Conservation (phyloP, 306 rosid genomes). For the Dalbergia cochinchinensis region DNA sequence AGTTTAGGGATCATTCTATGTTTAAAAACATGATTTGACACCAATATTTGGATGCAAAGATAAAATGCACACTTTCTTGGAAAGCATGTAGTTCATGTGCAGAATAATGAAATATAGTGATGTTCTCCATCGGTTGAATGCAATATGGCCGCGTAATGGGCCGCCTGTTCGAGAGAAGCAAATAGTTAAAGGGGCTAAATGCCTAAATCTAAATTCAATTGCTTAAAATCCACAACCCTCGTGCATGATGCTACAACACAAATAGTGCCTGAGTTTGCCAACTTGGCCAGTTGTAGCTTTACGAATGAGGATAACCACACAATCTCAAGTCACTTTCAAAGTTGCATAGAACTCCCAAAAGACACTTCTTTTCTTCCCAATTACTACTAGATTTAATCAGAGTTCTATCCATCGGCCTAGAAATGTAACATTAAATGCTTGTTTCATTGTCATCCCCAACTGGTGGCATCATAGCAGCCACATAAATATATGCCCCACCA, state of each 20-base stretch:
- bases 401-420: constrained; percentile 26
- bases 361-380: constrained; percentile 30
- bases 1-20: background rate
- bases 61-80: background rate
- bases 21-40: background rate
- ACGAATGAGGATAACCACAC: constrained; percentile 27
- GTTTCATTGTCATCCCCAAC: constrained; percentile 39
- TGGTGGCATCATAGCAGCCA: constrained; percentile 37
- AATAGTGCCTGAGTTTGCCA: constrained; percentile 10
- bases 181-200: background rate
- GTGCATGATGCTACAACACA: constrained; percentile 41
- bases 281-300: constrained; percentile 38
- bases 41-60: background rate
- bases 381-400: constrained; percentile 27
- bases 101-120: background rate
- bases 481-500: constrained; percentile 46
- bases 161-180: constrained; percentile 4
- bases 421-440: constrained; percentile 44
- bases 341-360: constrained; percentile 33
- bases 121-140: background rate
- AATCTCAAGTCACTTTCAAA: constrained; percentile 50
- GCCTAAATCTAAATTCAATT: background rate
- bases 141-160: background rate
- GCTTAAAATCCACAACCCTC: constrained; percentile 24
- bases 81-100: background rate